These are phyloP conservation scores for Xylaria sp. DNA, from an alignment of 2,329 filamentous ascomycete genomes.

Conservation along the genomic window DNA sequence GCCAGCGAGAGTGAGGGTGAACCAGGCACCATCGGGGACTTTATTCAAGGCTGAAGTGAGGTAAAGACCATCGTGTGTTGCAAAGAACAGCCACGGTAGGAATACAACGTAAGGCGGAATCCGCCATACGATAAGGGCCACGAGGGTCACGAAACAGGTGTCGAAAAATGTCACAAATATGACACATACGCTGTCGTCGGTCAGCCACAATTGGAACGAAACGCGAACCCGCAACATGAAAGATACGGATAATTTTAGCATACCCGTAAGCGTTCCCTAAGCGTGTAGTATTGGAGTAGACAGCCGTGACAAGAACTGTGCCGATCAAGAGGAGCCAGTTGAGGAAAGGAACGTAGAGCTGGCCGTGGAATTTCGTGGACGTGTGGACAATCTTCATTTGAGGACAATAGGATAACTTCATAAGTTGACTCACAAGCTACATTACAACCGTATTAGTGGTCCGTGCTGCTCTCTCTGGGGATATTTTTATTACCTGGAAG, in stretches of 20 bases:
- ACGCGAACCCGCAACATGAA: background rate
- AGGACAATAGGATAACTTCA: conserved; percentile 74
- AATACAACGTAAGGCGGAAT: conserved; percentile 65
- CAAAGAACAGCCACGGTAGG: conserved; percentile 66
- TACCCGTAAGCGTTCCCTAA: conserved; percentile 75
- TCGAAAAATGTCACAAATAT: conserved; percentile 81
- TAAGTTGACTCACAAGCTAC: conserved; percentile 52
- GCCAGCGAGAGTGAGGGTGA: conserved; percentile 69
- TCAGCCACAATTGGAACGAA: background rate
- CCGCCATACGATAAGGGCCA: conserved; percentile 75
- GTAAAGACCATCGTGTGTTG: conserved; percentile 71
- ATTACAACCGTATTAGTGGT: conserved; percentile 27
- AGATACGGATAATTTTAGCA: background rate
- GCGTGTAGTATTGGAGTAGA: conserved; percentile 69
- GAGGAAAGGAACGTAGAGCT: conserved; percentile 76
- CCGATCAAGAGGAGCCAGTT: conserved; percentile 82
- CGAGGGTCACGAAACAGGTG: conserved; percentile 74
- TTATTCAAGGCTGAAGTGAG: conserved; percentile 74
- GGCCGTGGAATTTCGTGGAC: conserved; percentile 71
- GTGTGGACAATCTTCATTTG: conserved; percentile 77
- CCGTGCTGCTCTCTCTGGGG: background rate
- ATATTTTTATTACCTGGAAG: conserved; percentile 54
- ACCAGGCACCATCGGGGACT: conserved; percentile 79
- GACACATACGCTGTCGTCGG: conserved; percentile 63
- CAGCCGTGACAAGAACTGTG: conserved; percentile 73